phyloP scores from a whole-genome alignment of 2,329 filamentous ascomycete species.

The Fulvia fulva region DNA sequence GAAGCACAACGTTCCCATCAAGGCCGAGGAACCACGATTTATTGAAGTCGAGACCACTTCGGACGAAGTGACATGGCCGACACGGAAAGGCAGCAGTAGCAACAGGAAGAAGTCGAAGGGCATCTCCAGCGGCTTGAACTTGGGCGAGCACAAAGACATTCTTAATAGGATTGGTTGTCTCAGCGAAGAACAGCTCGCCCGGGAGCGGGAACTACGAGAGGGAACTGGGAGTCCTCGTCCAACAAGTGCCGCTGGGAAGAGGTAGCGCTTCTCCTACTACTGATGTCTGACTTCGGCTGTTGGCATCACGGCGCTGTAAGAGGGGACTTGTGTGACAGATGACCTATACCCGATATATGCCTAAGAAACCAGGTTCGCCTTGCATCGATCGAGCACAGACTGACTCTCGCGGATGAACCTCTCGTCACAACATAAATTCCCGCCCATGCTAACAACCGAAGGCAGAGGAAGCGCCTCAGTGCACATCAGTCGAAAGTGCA shows the following conservation, averaged over 20 bases:
- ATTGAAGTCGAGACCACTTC: conserved; percentile 71
- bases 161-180: conserved; percentile 73
- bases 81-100: conserved; percentile 26
- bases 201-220: conserved; percentile 31
- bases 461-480: too few species aligned
- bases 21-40: conserved; percentile 27
- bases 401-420: too few species aligned
- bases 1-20: conserved; percentile 13
- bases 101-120: conserved; percentile 51
- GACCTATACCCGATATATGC: neutral
- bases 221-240: conserved; percentile 24
- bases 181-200: conserved; percentile 34
- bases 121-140: conserved; percentile 47
- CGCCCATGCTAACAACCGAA: too few species aligned
- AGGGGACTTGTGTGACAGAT: neutral
- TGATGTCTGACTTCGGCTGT: neutral
- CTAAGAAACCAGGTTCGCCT: neutral
- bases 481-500: too few species aligned
- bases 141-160: conserved; percentile 73
- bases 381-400: neutral
- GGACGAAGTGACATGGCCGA: conserved; percentile 51
- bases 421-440: too few species aligned
- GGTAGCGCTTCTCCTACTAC: neutral
- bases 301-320: neutral
- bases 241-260: conserved; percentile 5